Percentiles rank a stretch among this genome's conserved stretches.
Evolutionary conservation across 2,329 filamentous ascomycete species (phyloP).

Genomic region (Didymella segeticola): DNA sequence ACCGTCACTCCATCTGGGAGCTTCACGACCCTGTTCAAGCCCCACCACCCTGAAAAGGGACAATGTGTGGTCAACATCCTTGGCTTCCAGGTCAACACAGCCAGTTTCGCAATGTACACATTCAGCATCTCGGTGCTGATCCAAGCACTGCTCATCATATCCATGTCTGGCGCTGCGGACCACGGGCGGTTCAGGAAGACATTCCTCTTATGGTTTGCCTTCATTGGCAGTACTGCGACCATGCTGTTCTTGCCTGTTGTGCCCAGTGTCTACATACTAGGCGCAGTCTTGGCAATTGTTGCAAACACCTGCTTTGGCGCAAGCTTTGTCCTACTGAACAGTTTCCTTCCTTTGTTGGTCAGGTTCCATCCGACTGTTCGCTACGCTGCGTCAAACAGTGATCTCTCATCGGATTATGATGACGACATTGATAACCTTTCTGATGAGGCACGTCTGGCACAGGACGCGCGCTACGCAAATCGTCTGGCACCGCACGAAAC

Average conservation of each 20-base stretch:
- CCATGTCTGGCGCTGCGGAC: slow-evolving; percentile 94
- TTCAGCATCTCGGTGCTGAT: slow-evolving; percentile 91
- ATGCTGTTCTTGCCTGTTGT: slow-evolving; percentile 87
- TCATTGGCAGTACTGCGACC: slow-evolving; percentile 78
- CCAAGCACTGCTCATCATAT: slow-evolving; percentile 90
- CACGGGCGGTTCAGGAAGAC: slow-evolving; percentile 89
- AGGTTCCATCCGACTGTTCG: slow-evolving; percentile 75
- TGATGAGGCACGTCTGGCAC: slow-evolving; percentile 27
- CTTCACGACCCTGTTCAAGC: slow-evolving; percentile 28
- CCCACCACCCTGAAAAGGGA: slow-evolving; percentile 35
- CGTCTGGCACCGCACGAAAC: slow-evolving; percentile 34
- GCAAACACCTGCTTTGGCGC: slow-evolving; percentile 95
- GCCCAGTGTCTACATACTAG: slow-evolving; percentile 78
- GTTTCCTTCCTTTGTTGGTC: slow-evolving; percentile 89
- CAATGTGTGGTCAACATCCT: slow-evolving; percentile 86
- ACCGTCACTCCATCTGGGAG: slow-evolving; percentile 42
- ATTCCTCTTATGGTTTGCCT: slow-evolving; percentile 83
- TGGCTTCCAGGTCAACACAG: slow-evolving; percentile 89
- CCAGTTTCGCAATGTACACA: slow-evolving; percentile 97
- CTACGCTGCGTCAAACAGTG: slow-evolving; percentile 36
- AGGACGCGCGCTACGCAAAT: slow-evolving; percentile 38
- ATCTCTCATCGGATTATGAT: slow-evolving; percentile 35
- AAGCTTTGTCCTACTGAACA: slow-evolving; percentile 94
- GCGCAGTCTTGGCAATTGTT: slow-evolving; percentile 82
- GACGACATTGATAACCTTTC: slow-evolving; percentile 31